A percentile compares a stretch with the other conserved stretches of the same genome.
Evolutionary conservation across 306 rosid genomes (phyloP).

Genomic region (Erythrophleum fordii): DNA sequence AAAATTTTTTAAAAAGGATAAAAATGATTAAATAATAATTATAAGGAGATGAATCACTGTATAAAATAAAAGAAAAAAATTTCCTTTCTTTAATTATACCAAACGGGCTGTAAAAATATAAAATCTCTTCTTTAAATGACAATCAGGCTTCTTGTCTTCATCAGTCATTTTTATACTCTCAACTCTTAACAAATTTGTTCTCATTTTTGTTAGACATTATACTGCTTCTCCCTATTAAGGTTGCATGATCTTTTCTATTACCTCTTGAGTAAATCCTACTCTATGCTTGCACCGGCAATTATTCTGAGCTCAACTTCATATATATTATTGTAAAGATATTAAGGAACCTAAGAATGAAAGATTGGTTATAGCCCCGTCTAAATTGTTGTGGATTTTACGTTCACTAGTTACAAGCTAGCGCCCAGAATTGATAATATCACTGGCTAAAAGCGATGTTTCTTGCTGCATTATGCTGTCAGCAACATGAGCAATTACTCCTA

Average conservation of each 20-base stretch:
- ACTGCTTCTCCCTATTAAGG: neutral
- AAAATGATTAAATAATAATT: too few species aligned
- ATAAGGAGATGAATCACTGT: too few species aligned
- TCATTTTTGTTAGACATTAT: neutral
- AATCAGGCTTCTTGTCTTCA: neutral
- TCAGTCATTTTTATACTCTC: neutral
- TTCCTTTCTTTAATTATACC: too few species aligned
- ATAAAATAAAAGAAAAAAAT: too few species aligned
- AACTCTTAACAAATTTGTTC: neutral
- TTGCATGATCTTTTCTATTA: slow-evolving; percentile 1
- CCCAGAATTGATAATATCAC: slow-evolving; percentile 26
- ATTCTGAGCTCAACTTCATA: neutral
- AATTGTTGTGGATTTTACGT: slow-evolving; percentile 31
- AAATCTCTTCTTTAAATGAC: too few species aligned
- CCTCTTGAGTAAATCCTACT: slow-evolving; percentile 15
- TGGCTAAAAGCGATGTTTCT: slow-evolving; percentile 51
- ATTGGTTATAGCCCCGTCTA: neutral
- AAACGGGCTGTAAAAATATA: too few species aligned
- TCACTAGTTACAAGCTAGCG: slow-evolving; percentile 60
- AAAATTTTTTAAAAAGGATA: too few species aligned
- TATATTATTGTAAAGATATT: slow-evolving; percentile 4
- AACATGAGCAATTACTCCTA: slow-evolving; percentile 87
- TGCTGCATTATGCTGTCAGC: slow-evolving; percentile 83
- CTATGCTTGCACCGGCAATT: neutral
- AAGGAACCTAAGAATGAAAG: slow-evolving; percentile 16